Conservation (phyloP, 495 filamentous ascomycete genomes). For the Wilcoxina mikolae region DNA sequence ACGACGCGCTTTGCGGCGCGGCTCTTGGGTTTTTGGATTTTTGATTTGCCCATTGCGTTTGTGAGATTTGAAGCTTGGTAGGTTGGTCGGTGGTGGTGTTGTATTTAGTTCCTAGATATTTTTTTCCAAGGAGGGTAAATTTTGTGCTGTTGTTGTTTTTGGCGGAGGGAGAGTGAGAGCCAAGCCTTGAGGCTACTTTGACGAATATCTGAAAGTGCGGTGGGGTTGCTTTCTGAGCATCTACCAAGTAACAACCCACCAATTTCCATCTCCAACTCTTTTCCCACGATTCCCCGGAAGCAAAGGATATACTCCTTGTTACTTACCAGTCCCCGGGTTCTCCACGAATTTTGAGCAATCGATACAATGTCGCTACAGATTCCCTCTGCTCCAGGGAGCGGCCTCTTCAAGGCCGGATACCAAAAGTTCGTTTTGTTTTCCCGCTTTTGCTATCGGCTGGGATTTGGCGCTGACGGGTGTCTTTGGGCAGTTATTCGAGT, state of each 20-base stretch:
- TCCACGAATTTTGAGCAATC: neutral
- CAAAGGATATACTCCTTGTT: neutral
- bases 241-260: neutral
- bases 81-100: neutral
- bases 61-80: neutral
- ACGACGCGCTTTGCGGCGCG: constrained; percentile 3
- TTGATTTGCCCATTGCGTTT: neutral
- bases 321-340: neutral
- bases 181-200: neutral
- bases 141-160: too few relatives aligned
- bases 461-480: neutral
- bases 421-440: constrained; percentile 57
- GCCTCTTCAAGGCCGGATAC: constrained; percentile 93
- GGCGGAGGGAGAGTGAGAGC: too few relatives aligned
- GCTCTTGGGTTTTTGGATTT: neutral
- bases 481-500: constrained; percentile 60
- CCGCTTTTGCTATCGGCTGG: neutral
- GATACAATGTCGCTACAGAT: constrained; percentile 81
- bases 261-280: neutral
- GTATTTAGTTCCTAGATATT: too few relatives aligned
- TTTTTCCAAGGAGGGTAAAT: too few relatives aligned
- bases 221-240: neutral
- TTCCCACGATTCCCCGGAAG: neutral
- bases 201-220: neutral
- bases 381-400: constrained; percentile 77